Base-by-base conservation (phyloP, 1,284 basidiomycete genomes). In the Meira miltonrushii region DNA sequence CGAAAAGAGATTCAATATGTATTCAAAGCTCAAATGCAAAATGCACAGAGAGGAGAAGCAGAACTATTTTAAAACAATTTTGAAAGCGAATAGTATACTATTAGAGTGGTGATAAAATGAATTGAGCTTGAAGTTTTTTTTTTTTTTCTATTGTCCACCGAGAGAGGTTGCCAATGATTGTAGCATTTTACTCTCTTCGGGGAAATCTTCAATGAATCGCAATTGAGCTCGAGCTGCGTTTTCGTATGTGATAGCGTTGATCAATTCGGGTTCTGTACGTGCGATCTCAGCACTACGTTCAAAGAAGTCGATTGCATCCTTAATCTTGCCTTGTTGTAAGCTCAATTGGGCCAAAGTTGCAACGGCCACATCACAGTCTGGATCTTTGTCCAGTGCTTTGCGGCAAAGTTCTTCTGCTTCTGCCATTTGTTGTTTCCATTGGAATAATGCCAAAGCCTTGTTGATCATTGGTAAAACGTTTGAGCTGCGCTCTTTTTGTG, bases 311-410 rank as follows among this genome's bases (percentile, higher is more conserved):
- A 92, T 86, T 6, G 94, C 93, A 62, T 88, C 84, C 51, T 88
- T 86, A 61, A 95, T 87, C 81, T 89, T 88, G 74, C 88, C 88
- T 80, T 94, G 91, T 81, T 98, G 94, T 66, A 98, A 79, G 63
- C 85, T 86, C 21, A 99, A 84, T 81, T 99, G 95, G 2, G 94
- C 94, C 39, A 98, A 85, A 0, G 93, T 96, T 13, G 92, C 92
- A 2, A 97, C 88, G 0, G 94, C 95, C 11, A 94, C 90, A 78
- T 99, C 95, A 80, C 94, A 98, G 69, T 94, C 92, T 15, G 88
- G 83, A 49, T 74, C 94, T 62, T 92, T 86, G 51, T 83, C 81
- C 40, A 99, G 82, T 0, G 95, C 95, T 78, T 96, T 87, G 61
- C 86, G 82, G 78, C 92, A 96, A 69, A 92, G 88, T 25, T 82